Conservation (phyloP, 345 rosid genomes). For the Salix exigua region DNA sequence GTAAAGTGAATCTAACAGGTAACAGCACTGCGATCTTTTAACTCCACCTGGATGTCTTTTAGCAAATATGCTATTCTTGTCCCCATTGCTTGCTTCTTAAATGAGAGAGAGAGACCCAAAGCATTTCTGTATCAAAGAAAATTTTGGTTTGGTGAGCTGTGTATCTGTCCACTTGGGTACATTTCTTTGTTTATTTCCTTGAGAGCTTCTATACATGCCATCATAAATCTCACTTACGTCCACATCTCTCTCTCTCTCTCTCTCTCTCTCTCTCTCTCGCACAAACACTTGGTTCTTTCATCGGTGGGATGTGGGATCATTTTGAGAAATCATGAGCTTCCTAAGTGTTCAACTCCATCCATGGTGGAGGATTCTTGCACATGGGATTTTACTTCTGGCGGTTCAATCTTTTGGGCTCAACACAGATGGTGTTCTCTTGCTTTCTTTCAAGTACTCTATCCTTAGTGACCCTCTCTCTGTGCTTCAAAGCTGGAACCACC, state of each 20-base stretch:
- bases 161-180: conserved; percentile 9
- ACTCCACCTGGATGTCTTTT: conserved; percentile 47
- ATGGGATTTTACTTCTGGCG: conserved; percentile 6
- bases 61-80: conserved; percentile 56
- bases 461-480: conserved; percentile 59
- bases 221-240: conserved; percentile 37
- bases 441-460: conserved; percentile 69
- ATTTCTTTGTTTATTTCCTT: conserved; percentile 7
- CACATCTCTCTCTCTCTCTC: not conserved
- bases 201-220: conserved; percentile 37
- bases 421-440: conserved; percentile 72
- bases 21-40: conserved; percentile 31
- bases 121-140: conserved; percentile 28
- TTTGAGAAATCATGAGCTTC: conserved; percentile 43
- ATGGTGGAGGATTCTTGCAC: conserved; percentile 28
- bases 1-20: conserved; percentile 32
- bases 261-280: not conserved
- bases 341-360: conserved; percentile 29
- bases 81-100: conserved; percentile 22
- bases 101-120: conserved; percentile 14
- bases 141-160: conserved; percentile 49
- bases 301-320: conserved; percentile 36
- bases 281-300: not conserved
- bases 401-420: conserved; percentile 39
- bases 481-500: conserved; percentile 55